phyloP scores from a whole-genome alignment of 2,329 filamentous ascomycete species.

The Aurifilum marmelostoma region DNA sequence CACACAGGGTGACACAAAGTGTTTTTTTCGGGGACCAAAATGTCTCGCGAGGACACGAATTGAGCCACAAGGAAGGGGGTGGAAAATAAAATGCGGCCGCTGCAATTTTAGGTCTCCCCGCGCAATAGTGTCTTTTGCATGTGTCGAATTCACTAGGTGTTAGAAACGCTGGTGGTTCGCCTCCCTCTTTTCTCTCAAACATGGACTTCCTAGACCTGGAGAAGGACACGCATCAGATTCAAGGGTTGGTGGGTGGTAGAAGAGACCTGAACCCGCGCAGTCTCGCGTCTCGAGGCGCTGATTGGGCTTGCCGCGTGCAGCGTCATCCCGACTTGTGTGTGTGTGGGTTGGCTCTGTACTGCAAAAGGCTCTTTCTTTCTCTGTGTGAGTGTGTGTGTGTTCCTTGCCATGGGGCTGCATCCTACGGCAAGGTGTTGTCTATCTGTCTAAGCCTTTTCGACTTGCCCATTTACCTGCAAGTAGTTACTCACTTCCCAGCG shows the following conservation, averaged over 20 bases:
- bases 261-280: not conserved
- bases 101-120: not conserved
- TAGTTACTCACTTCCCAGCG: not conserved
- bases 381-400: constrained; percentile 4
- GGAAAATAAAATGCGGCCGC: not conserved
- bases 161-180: not conserved
- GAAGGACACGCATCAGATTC: not conserved
- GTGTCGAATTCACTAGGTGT: not conserved
- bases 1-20: not conserved
- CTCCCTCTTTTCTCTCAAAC: not conserved
- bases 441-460: constrained; percentile 3
- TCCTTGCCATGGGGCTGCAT: constrained; percentile 7
- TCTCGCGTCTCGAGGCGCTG: constrained; percentile 25
- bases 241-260: not conserved
- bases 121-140: not conserved
- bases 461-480: not conserved
- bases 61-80: not conserved
- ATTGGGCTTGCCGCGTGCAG: constrained; percentile 20
- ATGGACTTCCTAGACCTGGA: not conserved
- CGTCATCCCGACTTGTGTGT: constrained; percentile 14
- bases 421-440: constrained; percentile 8
- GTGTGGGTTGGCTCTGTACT: too few relatives aligned
- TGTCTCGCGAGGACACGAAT: not conserved
- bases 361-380: too few relatives aligned
- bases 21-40: not conserved